A percentile compares a stretch with the other conserved stretches of the same genome.
Evolutionary conservation across 2,329 filamentous ascomycete species (phyloP).

Genomic region (Xylariaceae sp.): DNA sequence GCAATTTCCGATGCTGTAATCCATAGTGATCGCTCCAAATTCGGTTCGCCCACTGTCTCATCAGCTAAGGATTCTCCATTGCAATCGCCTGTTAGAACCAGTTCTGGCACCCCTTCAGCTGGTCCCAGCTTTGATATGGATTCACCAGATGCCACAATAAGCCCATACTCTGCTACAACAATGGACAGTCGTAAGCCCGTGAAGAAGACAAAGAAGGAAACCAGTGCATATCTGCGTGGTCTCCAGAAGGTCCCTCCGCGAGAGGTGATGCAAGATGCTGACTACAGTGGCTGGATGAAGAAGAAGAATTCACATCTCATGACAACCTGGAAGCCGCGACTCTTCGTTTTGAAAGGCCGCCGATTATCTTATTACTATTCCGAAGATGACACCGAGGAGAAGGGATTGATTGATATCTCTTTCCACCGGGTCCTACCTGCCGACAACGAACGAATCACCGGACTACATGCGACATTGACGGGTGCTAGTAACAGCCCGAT

Average conservation of each 20-base stretch:
- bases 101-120: slow-evolving; percentile 67
- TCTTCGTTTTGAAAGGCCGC: slow-evolving; percentile 92
- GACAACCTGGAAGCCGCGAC: slow-evolving; percentile 93
- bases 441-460: slow-evolving; percentile 84
- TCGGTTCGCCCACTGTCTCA: slow-evolving; percentile 47
- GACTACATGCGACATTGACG: slow-evolving; percentile 86
- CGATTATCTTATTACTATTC: slow-evolving; percentile 95
- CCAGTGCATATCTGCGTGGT: slow-evolving; percentile 87
- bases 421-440: slow-evolving; percentile 95
- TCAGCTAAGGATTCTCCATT: slow-evolving; percentile 50
- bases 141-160: slow-evolving; percentile 62
- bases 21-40: slow-evolving; percentile 49
- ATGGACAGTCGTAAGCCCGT: slow-evolving; percentile 44
- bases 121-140: slow-evolving; percentile 75
- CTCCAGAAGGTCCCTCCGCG: slow-evolving; percentile 75
- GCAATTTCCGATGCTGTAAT: slow-evolving; percentile 77
- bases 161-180: slow-evolving; percentile 46
- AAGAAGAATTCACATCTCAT: slow-evolving; percentile 96
- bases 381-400: slow-evolving; percentile 86
- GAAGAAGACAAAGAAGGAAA: slow-evolving; percentile 84
- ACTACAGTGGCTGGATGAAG: slow-evolving; percentile 99
- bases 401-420: slow-evolving; percentile 94
- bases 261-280: slow-evolving; percentile 80
- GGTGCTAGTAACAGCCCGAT: slow-evolving; percentile 72
- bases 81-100: slow-evolving; percentile 62